phyloP scores from a whole-genome alignment of 257 asterid species.

The Ligustrum vulgare region DNA sequence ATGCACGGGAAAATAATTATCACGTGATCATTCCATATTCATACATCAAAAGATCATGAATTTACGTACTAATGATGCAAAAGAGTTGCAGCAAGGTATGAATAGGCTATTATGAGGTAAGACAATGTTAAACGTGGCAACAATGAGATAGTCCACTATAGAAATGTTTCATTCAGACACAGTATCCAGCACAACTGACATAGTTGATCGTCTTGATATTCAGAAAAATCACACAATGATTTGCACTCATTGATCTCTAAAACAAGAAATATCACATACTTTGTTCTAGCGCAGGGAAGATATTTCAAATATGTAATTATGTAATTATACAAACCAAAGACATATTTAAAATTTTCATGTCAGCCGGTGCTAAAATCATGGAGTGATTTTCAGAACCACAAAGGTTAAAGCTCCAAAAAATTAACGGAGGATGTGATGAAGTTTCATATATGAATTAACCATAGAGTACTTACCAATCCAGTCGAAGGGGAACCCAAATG shows the following conservation, averaged over 20 bases:
- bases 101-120: neutral
- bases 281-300: neutral
- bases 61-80: neutral
- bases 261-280: neutral
- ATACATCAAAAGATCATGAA: neutral
- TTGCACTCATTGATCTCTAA: neutral
- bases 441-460: neutral
- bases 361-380: neutral
- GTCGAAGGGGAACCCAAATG: slow-evolving; percentile 22
- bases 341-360: neutral
- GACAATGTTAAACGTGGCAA: neutral
- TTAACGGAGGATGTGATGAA: neutral
- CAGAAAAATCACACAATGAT: neutral
- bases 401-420: neutral
- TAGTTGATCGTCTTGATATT: neutral
- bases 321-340: neutral
- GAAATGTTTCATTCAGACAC: neutral
- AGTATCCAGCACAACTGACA: neutral
- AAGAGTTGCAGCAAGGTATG: neutral
- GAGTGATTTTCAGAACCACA: neutral
- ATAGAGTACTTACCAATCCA: slow-evolving; percentile 24
- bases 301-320: neutral
- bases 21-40: neutral
- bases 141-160: neutral
- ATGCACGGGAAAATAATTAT: neutral